These are phyloP conservation scores for Gloeopeniophorella convolvens DNA, from an alignment of 768 basidiomycete species.

Conservation along the genomic window DNA sequence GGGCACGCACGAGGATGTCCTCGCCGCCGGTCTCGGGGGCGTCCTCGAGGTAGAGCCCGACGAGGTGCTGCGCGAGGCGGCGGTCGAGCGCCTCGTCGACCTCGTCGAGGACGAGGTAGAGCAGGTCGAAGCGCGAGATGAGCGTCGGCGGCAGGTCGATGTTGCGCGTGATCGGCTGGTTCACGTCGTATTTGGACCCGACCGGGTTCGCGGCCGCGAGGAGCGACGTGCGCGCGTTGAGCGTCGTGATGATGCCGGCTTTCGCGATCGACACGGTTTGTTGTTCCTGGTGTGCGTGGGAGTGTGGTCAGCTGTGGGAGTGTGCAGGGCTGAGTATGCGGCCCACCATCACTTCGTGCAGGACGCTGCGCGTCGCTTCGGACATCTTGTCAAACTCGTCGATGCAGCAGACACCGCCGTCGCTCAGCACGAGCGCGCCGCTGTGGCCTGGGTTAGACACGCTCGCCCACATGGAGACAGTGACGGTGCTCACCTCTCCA, in stretches of 20 bases:
- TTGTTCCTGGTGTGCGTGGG: no score
- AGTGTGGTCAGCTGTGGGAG: no score
- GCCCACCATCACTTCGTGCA: conserved; percentile 96
- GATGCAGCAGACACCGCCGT: conserved; percentile 97
- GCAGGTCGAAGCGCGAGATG: conserved; percentile 94
- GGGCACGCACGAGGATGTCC: conserved; percentile 66
- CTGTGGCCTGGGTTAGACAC: conserved; percentile 32
- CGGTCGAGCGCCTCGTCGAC: conserved; percentile 87
- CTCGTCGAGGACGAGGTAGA: conserved; percentile 93
- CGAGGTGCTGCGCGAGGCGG: conserved; percentile 85
- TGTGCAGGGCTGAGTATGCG: no score
- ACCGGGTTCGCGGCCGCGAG: conserved; percentile 97
- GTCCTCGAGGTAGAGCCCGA: conserved; percentile 92
- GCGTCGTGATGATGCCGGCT: conserved; percentile 96
- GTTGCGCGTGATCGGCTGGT: conserved; percentile 88
- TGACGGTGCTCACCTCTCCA: conserved; percentile 66
- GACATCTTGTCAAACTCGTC: conserved; percentile 99
- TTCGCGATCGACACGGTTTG: conserved; percentile 99
- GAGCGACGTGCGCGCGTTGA: conserved; percentile 97
- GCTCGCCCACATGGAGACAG: background rate
- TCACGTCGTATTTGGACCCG: conserved; percentile 89
- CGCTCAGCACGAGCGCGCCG: conserved; percentile 89
- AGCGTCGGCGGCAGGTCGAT: conserved; percentile 97
- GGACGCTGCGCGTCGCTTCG: conserved; percentile 90
- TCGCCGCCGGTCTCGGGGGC: conserved; percentile 54